Evolutionary conservation across 2,329 filamentous ascomycete species (phyloP), one percentile per base, ranked within the genome.

Genomic region (Aspergillus nomiae): DNA sequence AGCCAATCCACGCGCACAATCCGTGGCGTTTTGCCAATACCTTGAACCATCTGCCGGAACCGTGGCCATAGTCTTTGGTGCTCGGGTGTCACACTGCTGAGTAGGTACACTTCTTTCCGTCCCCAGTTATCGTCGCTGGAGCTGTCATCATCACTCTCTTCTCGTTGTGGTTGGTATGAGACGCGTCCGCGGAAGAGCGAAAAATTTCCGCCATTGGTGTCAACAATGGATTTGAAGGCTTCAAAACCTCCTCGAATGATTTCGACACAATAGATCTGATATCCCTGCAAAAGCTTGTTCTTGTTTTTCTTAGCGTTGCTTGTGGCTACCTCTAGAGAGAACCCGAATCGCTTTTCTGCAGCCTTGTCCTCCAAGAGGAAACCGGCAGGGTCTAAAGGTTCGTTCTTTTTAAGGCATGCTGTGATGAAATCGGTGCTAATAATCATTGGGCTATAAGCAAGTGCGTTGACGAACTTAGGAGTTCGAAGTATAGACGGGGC

Each of bases 1-100:
- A 99, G 77, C 95, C 95, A 99, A 74, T 99, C 94, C 3, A 91
- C 87, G 54, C 86, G 86, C 28, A 97, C 92, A 46, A 99, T 89
- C 59, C 91, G 85, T 3, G 94, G 90, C 68, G 89, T 85, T 85
- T 94, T 93, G 73, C 92, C 89, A 51, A 91, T 89, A 69, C 89
- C 90, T 65, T 84, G 81, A 2, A 92, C 94, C 86, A 96, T 89
- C 58, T 91, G 87, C 61, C 87, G 84, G 76, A 99, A 99, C 63
- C 88, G 88, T 16, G 84, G 81, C 92, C 94, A 97, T 61, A 97
- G 79, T 66, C 86, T 85, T 74, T 85, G 85, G 76, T 98, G 94
- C 2, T 88, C 85, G 10, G 83, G 74, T 55, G 82, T 86, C 5
- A 84, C 83, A 24, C 90, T 90, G 63, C 88, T 94, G 46, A 99